Evolutionary conservation across 352 stramenopile species (phyloP), one percentile per base, ranked within the genome.

Genomic region (Pythium biforme): DNA sequence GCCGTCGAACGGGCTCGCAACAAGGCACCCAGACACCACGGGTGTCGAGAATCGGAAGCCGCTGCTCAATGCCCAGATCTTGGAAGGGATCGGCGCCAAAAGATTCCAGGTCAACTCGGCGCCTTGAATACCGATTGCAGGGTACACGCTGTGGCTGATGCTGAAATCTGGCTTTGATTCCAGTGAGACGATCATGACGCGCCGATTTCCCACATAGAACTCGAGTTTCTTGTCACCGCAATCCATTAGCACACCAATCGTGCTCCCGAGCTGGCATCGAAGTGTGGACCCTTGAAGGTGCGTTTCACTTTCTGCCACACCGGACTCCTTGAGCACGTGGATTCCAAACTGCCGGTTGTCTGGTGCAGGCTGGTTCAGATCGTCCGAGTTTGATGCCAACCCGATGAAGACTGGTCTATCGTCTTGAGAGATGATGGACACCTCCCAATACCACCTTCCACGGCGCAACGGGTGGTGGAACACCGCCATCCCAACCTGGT

Each of bases 391-490:
- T 41, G 66, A 69, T 1, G 71, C 76, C 17, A 94, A 65, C 14
- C 87, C 87, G 27, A 95, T 70, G 79, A 92, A 93, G 3, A 95
- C 72, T 23, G 87, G 79, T 19, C 54, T 73, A 31, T 81, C 72
- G 50, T 62, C 67, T 71, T 92, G 62, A 11, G 65, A 41, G 40
- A 75, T 68, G 31, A 90, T 70, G 8, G 75, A 82, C 0, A 94
- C 69, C 50, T 95, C 79, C 83, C 84, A 95, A 67, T 90, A 95
- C 87, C 87, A 95, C 43, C 73, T 74, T 1, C 87, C 87, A 48
- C 74, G 76, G 19, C 58, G 72, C 9, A 94, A 74, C 4, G 55
- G 31, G 55, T 87, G 82, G 37, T 92, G 71, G 52, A 89, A 90
- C 4, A 95, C 78, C 3, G 77, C 82, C 50, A 95, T 68, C 0